Evolutionary conservation across 1,139 yeast species (phyloP).

Genomic region (Blastobotrys capitulatus): DNA sequence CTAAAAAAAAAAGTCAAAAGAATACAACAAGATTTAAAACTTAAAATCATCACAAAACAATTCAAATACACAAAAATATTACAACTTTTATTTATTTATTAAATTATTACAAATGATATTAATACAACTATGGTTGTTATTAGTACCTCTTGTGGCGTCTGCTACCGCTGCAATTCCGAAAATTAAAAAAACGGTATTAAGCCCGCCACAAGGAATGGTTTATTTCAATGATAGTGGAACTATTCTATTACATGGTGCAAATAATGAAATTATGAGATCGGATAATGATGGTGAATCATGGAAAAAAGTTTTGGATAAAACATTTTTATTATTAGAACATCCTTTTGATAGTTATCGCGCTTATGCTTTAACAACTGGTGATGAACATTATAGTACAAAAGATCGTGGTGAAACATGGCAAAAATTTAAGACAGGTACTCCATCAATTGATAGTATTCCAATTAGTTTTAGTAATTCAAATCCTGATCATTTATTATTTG

Average conservation of each 20-base stretch:
- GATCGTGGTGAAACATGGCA: slow-evolving; percentile 60
- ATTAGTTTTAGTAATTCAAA: slow-evolving; percentile 41
- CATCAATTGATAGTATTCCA: slow-evolving; percentile 23
- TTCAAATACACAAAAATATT: not conserved
- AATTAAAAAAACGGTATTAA: not conserved
- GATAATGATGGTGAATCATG: slow-evolving; percentile 56
- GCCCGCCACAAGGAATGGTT: slow-evolving; percentile 34
- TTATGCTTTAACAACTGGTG: slow-evolving; percentile 39
- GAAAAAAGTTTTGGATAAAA: slow-evolving; percentile 34
- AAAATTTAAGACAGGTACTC: slow-evolving; percentile 32
- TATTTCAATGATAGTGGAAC: slow-evolving; percentile 23
- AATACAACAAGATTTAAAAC: not conserved
- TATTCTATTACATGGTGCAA: slow-evolving; percentile 37
- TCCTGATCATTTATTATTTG: slow-evolving; percentile 39
- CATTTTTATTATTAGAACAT: slow-evolving; percentile 40
- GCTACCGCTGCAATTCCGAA: not conserved
- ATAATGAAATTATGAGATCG: slow-evolving; percentile 40
- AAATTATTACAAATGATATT: not conserved
- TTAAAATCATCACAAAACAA: not conserved
- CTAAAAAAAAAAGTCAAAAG: no score
- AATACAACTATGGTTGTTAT: not conserved
- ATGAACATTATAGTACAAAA: slow-evolving; percentile 45
- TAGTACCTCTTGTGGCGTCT: not conserved
- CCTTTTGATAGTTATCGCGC: slow-evolving; percentile 46
- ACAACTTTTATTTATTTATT: no score